A percentile compares a stretch with the other conserved stretches of the same genome.
Evolutionary conservation across 225 moss, liverwort and hornwort genomes (phyloP).

Genomic region (Climacium dendroides): DNA sequence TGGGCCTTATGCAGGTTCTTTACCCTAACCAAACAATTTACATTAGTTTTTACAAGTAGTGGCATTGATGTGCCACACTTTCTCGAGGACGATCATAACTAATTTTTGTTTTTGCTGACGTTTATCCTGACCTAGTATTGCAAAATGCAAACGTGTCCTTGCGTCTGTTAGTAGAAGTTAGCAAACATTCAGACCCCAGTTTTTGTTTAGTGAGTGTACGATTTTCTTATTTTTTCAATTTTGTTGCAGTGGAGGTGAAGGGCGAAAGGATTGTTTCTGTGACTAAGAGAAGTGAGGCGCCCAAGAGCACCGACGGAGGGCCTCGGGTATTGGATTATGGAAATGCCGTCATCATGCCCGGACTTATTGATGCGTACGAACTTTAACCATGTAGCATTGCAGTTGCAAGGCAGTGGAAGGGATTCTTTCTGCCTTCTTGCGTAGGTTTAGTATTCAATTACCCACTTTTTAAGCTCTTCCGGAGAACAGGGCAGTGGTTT

Average conservation of each 20-base stretch:
- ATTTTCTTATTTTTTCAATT: too few relatives aligned
- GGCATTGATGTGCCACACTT: neutral
- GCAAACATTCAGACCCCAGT: neutral
- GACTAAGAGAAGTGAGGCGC: conserved; percentile 49
- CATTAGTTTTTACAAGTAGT: neutral
- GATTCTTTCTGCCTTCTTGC: neutral
- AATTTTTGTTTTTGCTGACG: neutral
- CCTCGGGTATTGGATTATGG: conserved; percentile 69
- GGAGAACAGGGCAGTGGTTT: too few relatives aligned
- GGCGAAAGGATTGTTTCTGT: conserved; percentile 67
- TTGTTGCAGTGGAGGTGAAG: conserved; percentile 73
- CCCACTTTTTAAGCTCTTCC: too few relatives aligned
- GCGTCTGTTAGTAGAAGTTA: neutral
- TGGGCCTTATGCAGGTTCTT: conserved; percentile 58
- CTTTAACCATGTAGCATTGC: neutral
- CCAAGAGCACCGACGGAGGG: conserved; percentile 24
- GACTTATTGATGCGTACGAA: conserved; percentile 76
- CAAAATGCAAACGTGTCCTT: neutral
- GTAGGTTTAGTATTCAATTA: neutral
- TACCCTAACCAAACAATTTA: neutral
- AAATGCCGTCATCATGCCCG: conserved; percentile 92
- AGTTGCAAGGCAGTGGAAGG: neutral
- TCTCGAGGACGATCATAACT: neutral
- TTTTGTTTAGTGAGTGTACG: neutral
- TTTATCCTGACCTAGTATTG: neutral